A percentile compares a stretch with the other conserved stretches of the same genome.
Evolutionary conservation across 2,329 filamentous ascomycete genomes (phyloP).

Genomic region (Claviceps purpurea): DNA sequence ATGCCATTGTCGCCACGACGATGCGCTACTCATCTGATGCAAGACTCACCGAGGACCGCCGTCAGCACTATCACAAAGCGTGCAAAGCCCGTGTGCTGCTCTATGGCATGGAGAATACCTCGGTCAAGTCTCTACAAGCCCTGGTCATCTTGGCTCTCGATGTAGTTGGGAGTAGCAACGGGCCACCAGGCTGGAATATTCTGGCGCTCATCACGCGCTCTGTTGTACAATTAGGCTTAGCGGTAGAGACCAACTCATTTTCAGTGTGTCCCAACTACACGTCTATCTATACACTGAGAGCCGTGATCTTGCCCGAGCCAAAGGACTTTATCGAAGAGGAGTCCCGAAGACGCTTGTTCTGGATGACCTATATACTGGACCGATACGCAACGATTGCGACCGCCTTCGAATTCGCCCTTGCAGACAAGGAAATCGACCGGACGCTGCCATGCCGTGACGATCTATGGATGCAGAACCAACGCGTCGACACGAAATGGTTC

Average conservation of each 20-base stretch:
- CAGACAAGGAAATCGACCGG: slow-evolving; percentile 81
- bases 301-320: slow-evolving; percentile 72
- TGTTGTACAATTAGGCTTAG: slow-evolving; percentile 75
- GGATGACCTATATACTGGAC: slow-evolving; percentile 88
- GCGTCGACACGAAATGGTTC: slow-evolving; percentile 78
- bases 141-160: slow-evolving; percentile 78
- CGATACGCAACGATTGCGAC: slow-evolving; percentile 83
- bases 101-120: slow-evolving; percentile 80
- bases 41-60: slow-evolving; percentile 58
- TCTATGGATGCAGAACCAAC: slow-evolving; percentile 69
- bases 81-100: slow-evolving; percentile 80
- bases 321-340: slow-evolving; percentile 85
- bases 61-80: slow-evolving; percentile 61
- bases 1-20: slow-evolving; percentile 81
- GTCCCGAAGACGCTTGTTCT: slow-evolving; percentile 70
- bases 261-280: slow-evolving; percentile 65
- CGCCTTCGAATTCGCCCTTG: slow-evolving; percentile 80
- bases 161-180: slow-evolving; percentile 74
- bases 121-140: slow-evolving; percentile 76
- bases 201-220: slow-evolving; percentile 79
- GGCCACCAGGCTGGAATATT: slow-evolving; percentile 83
- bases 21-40: slow-evolving; percentile 70
- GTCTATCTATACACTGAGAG: slow-evolving; percentile 79
- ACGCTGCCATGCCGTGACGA: slow-evolving; percentile 79
- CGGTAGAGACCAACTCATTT: slow-evolving; percentile 69